Base-by-base conservation (phyloP, 2,329 filamentous ascomycete genomes). In the Colletotrichum zoysiae region DNA sequence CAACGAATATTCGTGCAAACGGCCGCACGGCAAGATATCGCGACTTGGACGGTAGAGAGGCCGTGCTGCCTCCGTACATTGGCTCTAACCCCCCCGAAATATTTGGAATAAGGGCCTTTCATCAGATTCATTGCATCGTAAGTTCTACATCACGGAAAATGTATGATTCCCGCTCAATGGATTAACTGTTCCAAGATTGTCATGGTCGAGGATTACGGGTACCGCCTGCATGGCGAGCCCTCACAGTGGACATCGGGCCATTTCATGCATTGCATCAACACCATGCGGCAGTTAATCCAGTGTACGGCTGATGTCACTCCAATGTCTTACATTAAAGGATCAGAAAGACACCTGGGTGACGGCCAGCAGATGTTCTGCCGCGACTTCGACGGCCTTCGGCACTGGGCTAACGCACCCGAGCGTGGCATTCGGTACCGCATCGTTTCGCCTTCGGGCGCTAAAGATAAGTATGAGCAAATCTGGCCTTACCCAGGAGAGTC, bases 391-490 rank as follows among this genome's bases (percentile, higher is more conserved):
- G 62, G 18, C 51, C 51, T 65, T 3, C 50, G 51, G 7, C 50
- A 4, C 23, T 65, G 62, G 62, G 62, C 62, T 12, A 48, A 65
- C 12, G 76, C 66, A 6, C 77, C 76, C 44, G 74, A 78, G 14
- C 75, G 75, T 7, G 76, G 65, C 6, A 2, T 55, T 5, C 51
- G 51, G 7, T 55, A 55, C 30, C 6, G 7, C 30, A 55, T 55
- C 18, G 30, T 35, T 7, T 55, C 51, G 5, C 51, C 51, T 18
- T 16, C 23, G 0, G 51, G 51, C 1, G 51, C 23, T 11, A 55
- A 55, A 14, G 51, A 55, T 2, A 3, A 11, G 26, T 55, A 35
- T 2, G 16, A 55, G 1, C 30, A 55, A 30, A 55, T 55, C 3
- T 35, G 30, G 30, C 51, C 51, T n/a, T 55, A 20, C 20, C 51